phyloP scores from a whole-genome alignment of 495 filamentous ascomycete genomes.

The Cercophora samala region DNA sequence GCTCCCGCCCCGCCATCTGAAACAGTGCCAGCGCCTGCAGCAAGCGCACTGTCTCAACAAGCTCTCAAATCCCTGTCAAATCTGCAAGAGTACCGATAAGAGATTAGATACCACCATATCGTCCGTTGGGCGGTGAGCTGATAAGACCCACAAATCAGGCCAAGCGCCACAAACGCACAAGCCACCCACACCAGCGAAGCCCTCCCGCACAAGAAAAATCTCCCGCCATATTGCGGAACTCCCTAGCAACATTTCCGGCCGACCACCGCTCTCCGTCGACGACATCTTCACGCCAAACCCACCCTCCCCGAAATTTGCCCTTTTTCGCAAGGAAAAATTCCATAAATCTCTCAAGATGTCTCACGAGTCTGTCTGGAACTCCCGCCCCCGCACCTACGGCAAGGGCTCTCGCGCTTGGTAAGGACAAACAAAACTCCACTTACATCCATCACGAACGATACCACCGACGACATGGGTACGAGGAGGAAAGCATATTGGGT shows the following conservation, averaged over 20 bases:
- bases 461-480: constrained; percentile 8
- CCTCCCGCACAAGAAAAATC: constrained; percentile 35
- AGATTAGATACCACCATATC: neutral
- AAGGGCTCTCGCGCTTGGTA: constrained; percentile 93
- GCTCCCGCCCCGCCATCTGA: constrained; percentile 9
- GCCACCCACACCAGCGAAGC: constrained; percentile 23
- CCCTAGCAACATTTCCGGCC: constrained; percentile 17
- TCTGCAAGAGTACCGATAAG: neutral
- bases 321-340: constrained; percentile 14
- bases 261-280: constrained; percentile 18
- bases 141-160: neutral
- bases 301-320: constrained; percentile 11
- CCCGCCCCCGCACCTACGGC: constrained; percentile 91
- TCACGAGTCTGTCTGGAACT: constrained; percentile 99
- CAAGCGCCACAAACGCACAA: constrained; percentile 13
- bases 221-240: constrained; percentile 25
- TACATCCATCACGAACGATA: constrained; percentile 6
- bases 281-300: constrained; percentile 22
- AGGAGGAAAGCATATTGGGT: constrained; percentile 5
- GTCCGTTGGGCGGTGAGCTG: neutral
- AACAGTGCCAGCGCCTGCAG: neutral
- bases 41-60: constrained; percentile 1
- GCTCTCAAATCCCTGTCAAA: neutral
- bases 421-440: constrained; percentile 37
- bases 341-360: constrained; percentile 64